Percentiles rank a stretch among this genome's conserved stretches.
Conservation (phyloP, 1,284 basidiomycete species). For the Pascua sp. region DNA sequence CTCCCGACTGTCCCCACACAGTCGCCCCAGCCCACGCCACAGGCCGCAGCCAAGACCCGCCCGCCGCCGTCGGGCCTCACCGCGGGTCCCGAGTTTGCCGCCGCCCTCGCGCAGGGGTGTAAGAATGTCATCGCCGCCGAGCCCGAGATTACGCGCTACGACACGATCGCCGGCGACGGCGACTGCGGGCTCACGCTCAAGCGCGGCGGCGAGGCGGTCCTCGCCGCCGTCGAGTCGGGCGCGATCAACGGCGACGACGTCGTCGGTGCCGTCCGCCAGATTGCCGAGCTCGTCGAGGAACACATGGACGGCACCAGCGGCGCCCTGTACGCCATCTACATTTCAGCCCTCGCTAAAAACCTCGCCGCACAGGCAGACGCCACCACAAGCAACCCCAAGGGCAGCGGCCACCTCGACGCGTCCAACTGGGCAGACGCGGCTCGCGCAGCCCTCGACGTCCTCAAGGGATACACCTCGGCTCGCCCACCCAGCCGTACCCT, state of each 20-base stretch:
- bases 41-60: neutral
- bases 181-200: constrained; percentile 81
- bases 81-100: constrained; percentile 25
- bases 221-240: constrained; percentile 44
- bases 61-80: constrained; percentile 8
- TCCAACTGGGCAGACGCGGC: constrained; percentile 65
- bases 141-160: constrained; percentile 82
- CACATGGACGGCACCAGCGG: constrained; percentile 91
- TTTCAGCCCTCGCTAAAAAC: constrained; percentile 63
- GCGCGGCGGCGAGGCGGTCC: constrained; percentile 58
- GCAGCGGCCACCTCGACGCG: constrained; percentile 47
- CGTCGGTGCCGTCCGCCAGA: constrained; percentile 61
- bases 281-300: constrained; percentile 66
- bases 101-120: constrained; percentile 62
- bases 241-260: constrained; percentile 62
- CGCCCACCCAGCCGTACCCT: constrained; percentile 85
- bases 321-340: constrained; percentile 88
- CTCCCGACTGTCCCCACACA: constrained; percentile 8
- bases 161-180: constrained; percentile 61
- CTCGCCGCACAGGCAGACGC: constrained; percentile 26
- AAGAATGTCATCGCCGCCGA: constrained; percentile 70
- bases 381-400: neutral
- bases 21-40: constrained; percentile 10
- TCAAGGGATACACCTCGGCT: constrained; percentile 85
- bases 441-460: constrained; percentile 60